These are phyloP conservation scores for Trichomonas vaginalis DNA, from an alignment of 208 protist genomes.

Conservation along the genomic window DNA sequence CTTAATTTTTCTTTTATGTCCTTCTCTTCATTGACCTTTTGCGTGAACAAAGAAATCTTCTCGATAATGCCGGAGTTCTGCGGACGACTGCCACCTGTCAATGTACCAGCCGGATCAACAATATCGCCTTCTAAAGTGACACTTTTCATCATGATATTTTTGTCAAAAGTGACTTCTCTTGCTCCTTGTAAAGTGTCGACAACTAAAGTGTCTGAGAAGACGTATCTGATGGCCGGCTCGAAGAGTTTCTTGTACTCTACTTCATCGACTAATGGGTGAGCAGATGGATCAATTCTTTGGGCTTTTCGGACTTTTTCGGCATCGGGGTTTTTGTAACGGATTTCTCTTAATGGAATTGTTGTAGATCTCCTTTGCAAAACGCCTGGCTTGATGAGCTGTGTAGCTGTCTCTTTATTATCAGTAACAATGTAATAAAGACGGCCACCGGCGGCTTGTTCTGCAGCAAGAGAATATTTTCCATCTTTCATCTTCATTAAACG, in stretches of 20 bases:
- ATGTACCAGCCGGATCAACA: constrained; percentile 81
- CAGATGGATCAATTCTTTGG: constrained; percentile 34
- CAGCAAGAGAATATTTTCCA: background rate
- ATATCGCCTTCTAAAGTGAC: constrained; percentile 95
- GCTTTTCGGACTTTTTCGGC: constrained; percentile 10
- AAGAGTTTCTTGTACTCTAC: constrained; percentile 53
- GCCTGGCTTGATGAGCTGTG: constrained; percentile 64
- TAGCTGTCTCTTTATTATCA: constrained; percentile 65
- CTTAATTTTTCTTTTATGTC: background rate
- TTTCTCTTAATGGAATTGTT: constrained; percentile 90
- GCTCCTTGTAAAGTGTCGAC: constrained; percentile 47
- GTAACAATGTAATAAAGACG: constrained; percentile 76
- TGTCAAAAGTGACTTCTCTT: constrained; percentile 43
- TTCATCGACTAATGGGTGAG: constrained; percentile 53
- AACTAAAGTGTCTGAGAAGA: constrained; percentile 85
- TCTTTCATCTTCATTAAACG: background rate
- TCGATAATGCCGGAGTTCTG: background rate
- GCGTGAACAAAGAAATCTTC: background rate
- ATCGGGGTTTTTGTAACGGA: constrained; percentile 31
- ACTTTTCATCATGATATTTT: constrained; percentile 32
- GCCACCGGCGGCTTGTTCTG: constrained; percentile 53
- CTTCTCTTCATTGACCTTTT: background rate
- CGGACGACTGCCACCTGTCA: constrained; percentile 52
- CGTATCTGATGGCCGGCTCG: constrained; percentile 60
- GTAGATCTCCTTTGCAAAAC: constrained; percentile 60